A percentile compares a stretch with the other conserved stretches of the same genome.
phyloP scores from a whole-genome alignment of 768 basidiomycete species.

The Collybia nuda region DNA sequence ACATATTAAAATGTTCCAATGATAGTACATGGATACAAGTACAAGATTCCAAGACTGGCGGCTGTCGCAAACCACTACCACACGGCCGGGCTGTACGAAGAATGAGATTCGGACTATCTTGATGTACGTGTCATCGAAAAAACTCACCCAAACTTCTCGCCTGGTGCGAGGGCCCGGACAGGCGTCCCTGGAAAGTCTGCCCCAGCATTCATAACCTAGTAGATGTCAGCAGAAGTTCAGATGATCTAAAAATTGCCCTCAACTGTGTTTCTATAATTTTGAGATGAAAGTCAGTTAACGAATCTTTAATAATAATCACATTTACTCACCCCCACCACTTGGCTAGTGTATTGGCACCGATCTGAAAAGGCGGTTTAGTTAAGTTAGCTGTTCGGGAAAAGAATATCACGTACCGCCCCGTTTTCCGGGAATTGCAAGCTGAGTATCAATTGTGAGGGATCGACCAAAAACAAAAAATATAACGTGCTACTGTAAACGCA shows the following conservation, averaged over 20 bases:
- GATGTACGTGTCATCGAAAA: not conserved
- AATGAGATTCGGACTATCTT: not conserved
- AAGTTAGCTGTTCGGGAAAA: not conserved
- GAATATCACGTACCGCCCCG: not conserved
- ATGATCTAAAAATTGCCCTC: not conserved
- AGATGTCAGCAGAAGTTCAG: no score
- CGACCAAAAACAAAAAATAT: not conserved
- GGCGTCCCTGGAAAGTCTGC: not conserved
- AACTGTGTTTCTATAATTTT: not conserved
- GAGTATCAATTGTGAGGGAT: not conserved
- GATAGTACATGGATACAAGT: no score
- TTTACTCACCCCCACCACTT: not conserved
- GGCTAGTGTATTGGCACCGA: not conserved
- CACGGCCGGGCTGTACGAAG: not conserved
- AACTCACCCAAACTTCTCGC: not conserved
- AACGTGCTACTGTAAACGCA: not conserved
- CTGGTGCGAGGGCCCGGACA: not conserved
- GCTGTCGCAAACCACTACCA: conserved; percentile 10
- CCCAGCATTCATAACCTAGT: not conserved
- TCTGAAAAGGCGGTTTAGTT: not conserved
- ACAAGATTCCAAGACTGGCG: no score
- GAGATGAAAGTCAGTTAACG: no score
- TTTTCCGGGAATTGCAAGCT: not conserved
- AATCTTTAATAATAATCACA: not conserved
- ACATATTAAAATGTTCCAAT: no score